Percentiles rank a stretch among this genome's conserved stretches.
Conservation (phyloP, 2,329 filamentous ascomycete genomes). For the Paracorniculantispora psalliotae region DNA sequence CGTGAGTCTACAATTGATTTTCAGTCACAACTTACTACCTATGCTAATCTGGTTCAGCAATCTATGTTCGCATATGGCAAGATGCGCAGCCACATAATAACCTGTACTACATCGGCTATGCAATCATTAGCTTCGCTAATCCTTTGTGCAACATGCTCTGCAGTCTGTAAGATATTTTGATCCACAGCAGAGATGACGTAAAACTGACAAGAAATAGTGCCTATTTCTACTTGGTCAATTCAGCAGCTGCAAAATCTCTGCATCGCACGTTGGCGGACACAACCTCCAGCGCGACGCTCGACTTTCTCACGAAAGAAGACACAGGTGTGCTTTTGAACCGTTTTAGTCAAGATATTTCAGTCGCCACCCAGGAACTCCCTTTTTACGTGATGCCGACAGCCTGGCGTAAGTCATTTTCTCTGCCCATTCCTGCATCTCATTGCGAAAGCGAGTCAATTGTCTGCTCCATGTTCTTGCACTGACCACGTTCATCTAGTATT, state of each 20-base stretch:
- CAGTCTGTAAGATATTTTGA: not conserved
- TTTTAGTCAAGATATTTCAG: conserved; percentile 24
- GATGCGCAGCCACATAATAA: conserved; percentile 10
- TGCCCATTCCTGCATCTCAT: conserved; percentile 8
- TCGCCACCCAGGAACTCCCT: conserved; percentile 22
- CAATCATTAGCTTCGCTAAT: not conserved
- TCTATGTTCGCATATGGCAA: conserved; percentile 8
- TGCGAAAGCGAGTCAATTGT: not conserved
- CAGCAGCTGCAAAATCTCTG: not conserved
- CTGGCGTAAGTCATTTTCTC: too few relatives aligned
- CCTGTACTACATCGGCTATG: conserved; percentile 2
- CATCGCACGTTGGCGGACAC: not conserved
- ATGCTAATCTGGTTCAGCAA: too few relatives aligned
- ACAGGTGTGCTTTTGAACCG: conserved; percentile 18
- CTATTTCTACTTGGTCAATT: conserved; percentile 1
- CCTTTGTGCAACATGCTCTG: not conserved
- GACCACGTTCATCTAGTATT: not conserved
- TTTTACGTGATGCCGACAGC: too few relatives aligned
- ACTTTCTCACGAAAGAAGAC: conserved; percentile 16
- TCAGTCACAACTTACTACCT: too few relatives aligned
- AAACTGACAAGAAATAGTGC: too few relatives aligned
- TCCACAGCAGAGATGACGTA: too few relatives aligned
- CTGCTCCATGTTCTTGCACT: too few relatives aligned
- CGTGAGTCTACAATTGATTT: not conserved
- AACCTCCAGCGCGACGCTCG: not conserved